Evolutionary conservation across 208 protist species (phyloP), one percentile per base, ranked within the genome.

Genomic region (Wallacemonas sp.): DNA sequence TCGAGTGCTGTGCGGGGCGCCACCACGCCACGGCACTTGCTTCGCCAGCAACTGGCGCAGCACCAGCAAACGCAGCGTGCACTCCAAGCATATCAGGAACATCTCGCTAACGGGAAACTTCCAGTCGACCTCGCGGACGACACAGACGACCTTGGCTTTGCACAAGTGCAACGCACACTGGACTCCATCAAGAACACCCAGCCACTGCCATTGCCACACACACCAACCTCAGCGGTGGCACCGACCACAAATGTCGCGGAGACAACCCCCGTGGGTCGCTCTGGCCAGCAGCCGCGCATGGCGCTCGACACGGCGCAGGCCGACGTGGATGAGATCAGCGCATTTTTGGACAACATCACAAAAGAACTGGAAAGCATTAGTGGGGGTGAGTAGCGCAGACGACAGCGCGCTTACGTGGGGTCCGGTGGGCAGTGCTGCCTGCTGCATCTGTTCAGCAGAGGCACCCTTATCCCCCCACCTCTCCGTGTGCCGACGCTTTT

Each of bases 271-370:
- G 26, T 21, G 3, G 33, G 21, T 21, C n/a, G 39, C 32, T 6
- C 30, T 24, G 48, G 29, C 10, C 60, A 30, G 34, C 50, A 10
- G 24, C 27, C 37, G 27, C 63, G 48, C 15, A 36, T 30, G 13
- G 10, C 44, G 5, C 61, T 0, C 24, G 30, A 12, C 19, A 26
- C 30, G 5, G 26, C 58, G 0, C 38, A 38, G 17, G 36, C 8
- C 6, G 69, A 74, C 36, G 60, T 78, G 1, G 73, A 83, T 50
- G 73, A 83, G 26, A 76, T 79, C 33, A 58, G 66, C 15, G 62
- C 44, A 9, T 93, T 89, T 30, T 65, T 94, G 24, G 79, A 85
- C 61, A 83, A 81, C 66, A 94, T 94, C 59, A 89, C 78, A 22
- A 73, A 74, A 38, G 88, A 92, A 39, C 67, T 94, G 22, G 85